Evolutionary conservation across 2,329 filamentous ascomycete species (phyloP).

Genomic region (Metarhizium guizhouense): DNA sequence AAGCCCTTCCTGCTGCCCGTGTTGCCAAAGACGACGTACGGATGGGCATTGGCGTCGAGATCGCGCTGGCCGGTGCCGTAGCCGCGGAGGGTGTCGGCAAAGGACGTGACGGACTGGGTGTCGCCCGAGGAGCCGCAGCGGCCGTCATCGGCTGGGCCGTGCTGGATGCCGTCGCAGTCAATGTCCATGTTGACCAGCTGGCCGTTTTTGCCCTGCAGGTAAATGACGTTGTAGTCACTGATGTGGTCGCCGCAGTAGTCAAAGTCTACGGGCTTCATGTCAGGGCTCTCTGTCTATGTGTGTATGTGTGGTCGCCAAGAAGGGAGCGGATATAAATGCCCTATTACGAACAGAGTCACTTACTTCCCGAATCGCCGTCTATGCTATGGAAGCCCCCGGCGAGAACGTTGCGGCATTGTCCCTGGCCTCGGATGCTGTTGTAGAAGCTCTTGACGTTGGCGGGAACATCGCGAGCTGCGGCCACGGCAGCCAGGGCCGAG

Average conservation of each 20-base stretch:
- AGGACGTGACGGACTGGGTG: conserved; percentile 38
- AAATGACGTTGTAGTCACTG: conserved; percentile 33
- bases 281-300: too few relatives aligned
- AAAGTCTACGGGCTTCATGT: conserved; percentile 15
- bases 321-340: too few relatives aligned
- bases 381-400: conserved; percentile 31
- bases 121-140: conserved; percentile 35
- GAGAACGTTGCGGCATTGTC: conserved; percentile 28
- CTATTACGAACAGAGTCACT: background rate
- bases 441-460: conserved; percentile 32
- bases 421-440: conserved; percentile 26
- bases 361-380: conserved; percentile 27
- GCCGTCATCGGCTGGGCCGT: conserved; percentile 29
- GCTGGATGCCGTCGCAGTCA: conserved; percentile 45
- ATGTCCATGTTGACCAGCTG: conserved; percentile 47
- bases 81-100: conserved; percentile 27
- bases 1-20: conserved; percentile 22
- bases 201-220: conserved; percentile 33
- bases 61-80: conserved; percentile 30
- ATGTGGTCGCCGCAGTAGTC: conserved; percentile 39
- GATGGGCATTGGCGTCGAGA: conserved; percentile 40
- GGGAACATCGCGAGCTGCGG: conserved; percentile 26
- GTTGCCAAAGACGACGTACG: conserved; percentile 47
- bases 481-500: conserved; percentile 12
- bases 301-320: too few relatives aligned